Conservation (phyloP, 2,329 filamentous ascomycete genomes). For the Daldinia sp. region DNA sequence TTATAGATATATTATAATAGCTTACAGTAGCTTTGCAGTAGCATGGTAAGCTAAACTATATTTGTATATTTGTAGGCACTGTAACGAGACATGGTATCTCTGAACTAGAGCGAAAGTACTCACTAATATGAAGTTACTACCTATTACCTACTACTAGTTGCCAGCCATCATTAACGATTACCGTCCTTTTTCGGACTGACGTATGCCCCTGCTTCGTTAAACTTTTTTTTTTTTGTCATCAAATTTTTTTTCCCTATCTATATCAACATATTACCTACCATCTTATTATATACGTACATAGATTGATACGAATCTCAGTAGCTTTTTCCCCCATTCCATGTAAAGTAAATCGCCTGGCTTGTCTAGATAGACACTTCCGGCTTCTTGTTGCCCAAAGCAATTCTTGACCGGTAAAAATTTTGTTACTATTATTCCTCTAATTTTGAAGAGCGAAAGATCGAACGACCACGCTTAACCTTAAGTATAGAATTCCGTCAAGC, state of each 20-base stretch:
- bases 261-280: conserved; percentile 9
- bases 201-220: conserved; percentile 31
- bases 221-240: conserved; percentile 31
- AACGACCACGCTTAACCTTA: neutral
- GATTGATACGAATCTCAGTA: conserved; percentile 11
- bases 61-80: conserved; percentile 24
- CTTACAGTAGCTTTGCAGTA: conserved; percentile 22
- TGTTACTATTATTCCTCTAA: neutral
- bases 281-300: conserved; percentile 19
- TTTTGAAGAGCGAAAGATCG: neutral
- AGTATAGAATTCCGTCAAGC: neutral
- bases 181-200: conserved; percentile 30
- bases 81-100: conserved; percentile 32
- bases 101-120: conserved; percentile 17
- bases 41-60: conserved; percentile 22
- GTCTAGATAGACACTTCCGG: neutral
- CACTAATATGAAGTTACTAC: conserved; percentile 32
- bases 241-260: conserved; percentile 1
- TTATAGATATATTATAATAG: neutral
- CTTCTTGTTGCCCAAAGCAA: neutral
- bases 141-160: conserved; percentile 26
- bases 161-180: conserved; percentile 25
- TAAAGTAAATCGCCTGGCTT: neutral
- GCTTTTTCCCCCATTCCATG: neutral
- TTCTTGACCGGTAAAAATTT: neutral